Base-by-base conservation (phyloP, 768 basidiomycete genomes). In the Mycena metata region DNA sequence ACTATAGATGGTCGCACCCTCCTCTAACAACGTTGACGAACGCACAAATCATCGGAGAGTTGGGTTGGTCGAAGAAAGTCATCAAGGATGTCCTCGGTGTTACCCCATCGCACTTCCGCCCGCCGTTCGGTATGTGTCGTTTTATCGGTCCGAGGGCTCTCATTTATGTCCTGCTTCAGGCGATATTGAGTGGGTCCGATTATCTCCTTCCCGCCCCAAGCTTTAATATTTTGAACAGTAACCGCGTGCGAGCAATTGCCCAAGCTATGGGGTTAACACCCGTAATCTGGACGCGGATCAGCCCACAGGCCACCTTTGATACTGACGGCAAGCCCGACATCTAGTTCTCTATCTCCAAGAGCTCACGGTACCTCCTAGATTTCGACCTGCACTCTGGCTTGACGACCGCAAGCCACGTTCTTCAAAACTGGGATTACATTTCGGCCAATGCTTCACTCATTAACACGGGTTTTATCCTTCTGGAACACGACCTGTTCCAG, bases 401-500 rank as follows among this genome's bases (percentile, higher is more conserved):
- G 12, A 84, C 85, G 43, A 82, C 81, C 9, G 89, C 89, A 5
- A 76, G 83, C 33, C 85, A 90, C 69, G 92, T 91, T 21, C 79
- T 92, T 19, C 80, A 84, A 67, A 91, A 91, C 79, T 95, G 94
- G 88, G 83, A 93, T 71, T 80, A 81, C 69, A 95, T 96, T 80
- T 80, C 95, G 52, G 79, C 79, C 52, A 91, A 90, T 73, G 90
- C 85, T 10, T 79, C 88, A 3, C 74, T 78, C 26, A 81, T 92
- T 63, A 69, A 84, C 73, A 87, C 78, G n/a, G 96, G 96, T 13
- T 97, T 97, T 84, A 94, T 97, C 73, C 92, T 94, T 56, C 85
- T 97, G 41, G 93, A 94, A 78, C 92, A 94, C 76, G 95, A 96
- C 79, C 84, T 95, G 39, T 96, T 94, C 84, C 89, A 91, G 78